Percentiles rank a stretch among this genome's conserved stretches.
These are phyloP conservation scores for Phylloboletellus chloephorus DNA, from an alignment of 1,284 basidiomycete species.

Conservation along the genomic window DNA sequence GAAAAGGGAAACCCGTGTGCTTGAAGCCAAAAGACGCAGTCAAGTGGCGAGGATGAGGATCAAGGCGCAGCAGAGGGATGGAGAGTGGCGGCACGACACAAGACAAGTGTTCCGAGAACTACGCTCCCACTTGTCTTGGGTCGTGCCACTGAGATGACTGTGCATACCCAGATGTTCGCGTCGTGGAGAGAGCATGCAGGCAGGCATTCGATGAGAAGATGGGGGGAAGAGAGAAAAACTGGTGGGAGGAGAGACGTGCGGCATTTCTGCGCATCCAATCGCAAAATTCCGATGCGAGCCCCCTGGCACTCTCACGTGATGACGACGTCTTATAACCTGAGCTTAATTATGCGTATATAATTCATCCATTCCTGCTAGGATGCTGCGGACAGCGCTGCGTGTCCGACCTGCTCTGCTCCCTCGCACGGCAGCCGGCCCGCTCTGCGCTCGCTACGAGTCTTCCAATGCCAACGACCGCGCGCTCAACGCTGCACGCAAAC, in stretches of 20 bases:
- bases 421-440: conserved; percentile 5
- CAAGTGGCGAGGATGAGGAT: background rate
- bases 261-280: conserved; percentile 31
- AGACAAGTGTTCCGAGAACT: conserved; percentile 44
- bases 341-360: no score
- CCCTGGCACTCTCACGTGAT: conserved; percentile 18
- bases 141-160: conserved; percentile 7
- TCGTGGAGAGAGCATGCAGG: background rate
- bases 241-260: conserved; percentile 13
- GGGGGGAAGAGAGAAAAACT: background rate
- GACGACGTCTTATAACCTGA: no score
- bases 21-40: background rate
- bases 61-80: background rate
- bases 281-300: conserved; percentile 19
- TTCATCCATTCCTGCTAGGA: conserved; percentile 13
- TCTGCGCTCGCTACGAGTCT: conserved; percentile 20
- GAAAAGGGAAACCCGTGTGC: no score
- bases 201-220: background rate
- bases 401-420: conserved; percentile 10
- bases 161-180: background rate
- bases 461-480: conserved; percentile 28
- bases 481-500: conserved; percentile 40
- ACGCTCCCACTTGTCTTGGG: conserved; percentile 41
- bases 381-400: conserved; percentile 24
- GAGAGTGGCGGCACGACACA: conserved; percentile 13